Conservation (phyloP, 2,329 filamentous ascomycete species). For the Penicillium sp. region DNA sequence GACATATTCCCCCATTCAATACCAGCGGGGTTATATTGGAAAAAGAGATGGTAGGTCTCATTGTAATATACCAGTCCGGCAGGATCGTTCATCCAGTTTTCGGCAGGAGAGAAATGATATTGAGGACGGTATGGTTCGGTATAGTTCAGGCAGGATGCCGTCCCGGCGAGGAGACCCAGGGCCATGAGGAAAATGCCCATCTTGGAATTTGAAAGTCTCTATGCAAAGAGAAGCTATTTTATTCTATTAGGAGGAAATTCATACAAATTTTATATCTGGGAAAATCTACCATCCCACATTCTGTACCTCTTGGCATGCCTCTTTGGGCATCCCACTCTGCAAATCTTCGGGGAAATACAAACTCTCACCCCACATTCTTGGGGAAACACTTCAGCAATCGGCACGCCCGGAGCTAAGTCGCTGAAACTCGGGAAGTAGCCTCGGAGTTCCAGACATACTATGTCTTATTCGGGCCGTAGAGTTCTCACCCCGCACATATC, state of each 20-base stretch:
- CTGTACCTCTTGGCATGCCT: neutral
- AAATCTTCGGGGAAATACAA: conserved; percentile 18
- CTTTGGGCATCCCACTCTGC: neutral
- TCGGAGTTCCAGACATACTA: neutral
- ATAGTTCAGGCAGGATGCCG: conserved; percentile 8
- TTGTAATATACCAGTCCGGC: conserved; percentile 23
- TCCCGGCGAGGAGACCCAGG: conserved; percentile 8
- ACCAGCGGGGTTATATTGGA: conserved; percentile 26
- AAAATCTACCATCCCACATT: neutral
- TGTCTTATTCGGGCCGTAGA: neutral
- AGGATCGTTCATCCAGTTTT: conserved; percentile 22
- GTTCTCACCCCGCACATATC: neutral
- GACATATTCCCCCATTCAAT: conserved; percentile 25
- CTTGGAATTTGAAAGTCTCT: neutral
- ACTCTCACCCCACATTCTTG: conserved; percentile 1
- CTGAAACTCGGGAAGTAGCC: conserved; percentile 8
- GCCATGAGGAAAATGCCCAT: conserved; percentile 1
- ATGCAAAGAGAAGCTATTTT: neutral
- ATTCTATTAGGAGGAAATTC: neutral
- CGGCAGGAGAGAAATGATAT: conserved; percentile 11
- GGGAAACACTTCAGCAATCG: neutral
- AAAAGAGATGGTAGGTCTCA: conserved; percentile 24
- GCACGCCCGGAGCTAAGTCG: conserved; percentile 6
- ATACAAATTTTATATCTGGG: conserved; percentile 3
- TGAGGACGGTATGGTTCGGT: conserved; percentile 12